Evolutionary conservation across 441 rosid species (phyloP), one percentile per base, ranked within the genome.

Genomic region (Euphorbia corollata): DNA sequence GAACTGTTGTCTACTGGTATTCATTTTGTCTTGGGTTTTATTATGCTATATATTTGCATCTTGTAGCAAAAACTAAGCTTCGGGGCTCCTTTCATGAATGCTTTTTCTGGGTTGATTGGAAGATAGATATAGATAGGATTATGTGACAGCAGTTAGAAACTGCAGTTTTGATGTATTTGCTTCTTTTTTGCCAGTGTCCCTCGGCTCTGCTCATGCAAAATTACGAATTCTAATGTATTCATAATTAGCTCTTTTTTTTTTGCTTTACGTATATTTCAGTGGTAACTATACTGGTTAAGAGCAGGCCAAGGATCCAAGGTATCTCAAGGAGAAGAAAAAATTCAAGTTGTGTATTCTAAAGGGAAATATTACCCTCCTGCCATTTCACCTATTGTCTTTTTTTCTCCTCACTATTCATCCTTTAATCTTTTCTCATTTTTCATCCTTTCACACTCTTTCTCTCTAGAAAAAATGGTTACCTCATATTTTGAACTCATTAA

Each of bases 1-100:
- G 50, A 64, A 54, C 57, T 34, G 18, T 10, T 57, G 61, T 71
- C 70, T 48, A 70, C 15, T 34, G 39, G 19, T 47, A 54, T 5
- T 15, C 55, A 22, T 41, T 22, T 51, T 73, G 62, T 30, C 19
- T 59, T 24, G n/a, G 39, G 62, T 16, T 56, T 2, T 7, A 22
- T 23, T 16, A 11, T 56, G 6, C 13, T 13, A 11, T 11, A 58
- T 27, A 12, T 58, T 4, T 24, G 61, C 32, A 15, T 30, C 19
- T 59, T 59, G 19, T 30, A 30, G 12, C 15, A 8, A 30, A 59
- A 59, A 8, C n/a, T 6, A 15, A 30, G 61, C 20, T 5, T 59
- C 16, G 39, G 20, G 20, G 18, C 62, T 59, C 62, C 13, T 8
- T 51, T 51, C 23, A 51, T 30, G 41, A n/a, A 15, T 59, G 62